Conservation (phyloP, 345 rosid genomes). For the Pistacia atlantica region DNA sequence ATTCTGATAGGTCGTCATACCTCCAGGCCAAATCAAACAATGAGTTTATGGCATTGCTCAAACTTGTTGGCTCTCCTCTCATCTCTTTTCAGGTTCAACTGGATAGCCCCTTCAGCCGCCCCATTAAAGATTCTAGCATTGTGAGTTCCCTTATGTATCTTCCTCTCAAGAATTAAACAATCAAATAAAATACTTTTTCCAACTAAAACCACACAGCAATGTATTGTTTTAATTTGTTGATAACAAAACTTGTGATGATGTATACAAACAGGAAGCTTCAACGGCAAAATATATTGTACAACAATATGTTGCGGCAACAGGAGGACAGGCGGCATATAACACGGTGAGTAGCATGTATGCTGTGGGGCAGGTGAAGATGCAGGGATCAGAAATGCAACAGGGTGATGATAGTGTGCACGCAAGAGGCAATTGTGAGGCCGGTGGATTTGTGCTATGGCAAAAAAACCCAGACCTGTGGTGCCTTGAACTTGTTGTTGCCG, state of each 20-base stretch:
- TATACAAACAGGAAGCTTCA: constrained; percentile 63
- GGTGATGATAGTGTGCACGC: constrained; percentile 52
- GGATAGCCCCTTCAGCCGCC: constrained; percentile 43
- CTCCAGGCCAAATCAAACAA: constrained; percentile 72
- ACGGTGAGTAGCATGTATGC: constrained; percentile 76
- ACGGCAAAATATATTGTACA: constrained; percentile 87
- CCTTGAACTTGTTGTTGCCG: constrained; percentile 80
- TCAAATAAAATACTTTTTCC: too few species aligned
- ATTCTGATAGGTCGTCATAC: constrained; percentile 32
- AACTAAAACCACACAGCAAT: not conserved
- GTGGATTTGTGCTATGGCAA: constrained; percentile 92
- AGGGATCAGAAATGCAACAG: constrained; percentile 67
- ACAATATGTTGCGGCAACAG: constrained; percentile 84
- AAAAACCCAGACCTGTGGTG: constrained; percentile 92
- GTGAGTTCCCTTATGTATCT: constrained; percentile 40
- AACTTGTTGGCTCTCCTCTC: constrained; percentile 91
- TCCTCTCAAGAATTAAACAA: not conserved
- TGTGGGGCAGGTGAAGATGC: constrained; percentile 88
- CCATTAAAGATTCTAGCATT: constrained; percentile 57
- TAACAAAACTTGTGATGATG: not conserved
- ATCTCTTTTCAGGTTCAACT: constrained; percentile 73
- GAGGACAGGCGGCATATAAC: constrained; percentile 64
- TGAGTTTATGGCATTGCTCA: constrained; percentile 89
- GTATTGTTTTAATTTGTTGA: not conserved
- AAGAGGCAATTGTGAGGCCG: constrained; percentile 64